Base-by-base conservation (phyloP, 2,329 filamentous ascomycete genomes). In the Verticillium nonalfalfae region DNA sequence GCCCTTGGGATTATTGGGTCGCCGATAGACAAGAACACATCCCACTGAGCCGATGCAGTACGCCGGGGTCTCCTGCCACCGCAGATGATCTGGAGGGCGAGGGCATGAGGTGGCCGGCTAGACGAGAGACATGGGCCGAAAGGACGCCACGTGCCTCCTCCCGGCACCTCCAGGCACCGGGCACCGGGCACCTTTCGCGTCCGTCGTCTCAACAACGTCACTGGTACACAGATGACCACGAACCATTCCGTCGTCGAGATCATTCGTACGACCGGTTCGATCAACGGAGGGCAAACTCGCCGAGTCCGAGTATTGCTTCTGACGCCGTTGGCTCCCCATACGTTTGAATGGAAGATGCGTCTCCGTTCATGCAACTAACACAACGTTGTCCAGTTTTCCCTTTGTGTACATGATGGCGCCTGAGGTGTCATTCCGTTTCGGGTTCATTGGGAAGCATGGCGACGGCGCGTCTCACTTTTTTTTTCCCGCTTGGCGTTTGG, bases 1-100 rank as follows among this genome's bases (percentile, higher is more conserved):
- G 64, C 35, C 59, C 40, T 21, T 65, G 64, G 64, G 61, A 64
- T 34, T 60, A 59, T 21, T 64, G 57, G 40, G 64, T 65, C 50
- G 59, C 64, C 18, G 64, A 65, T 39, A 60, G 60, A 26, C 62
- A 57, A 7, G 63, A 52, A 26, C 56, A 63, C 54, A 63, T 65
- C 7, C 54, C 26, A 4, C 18, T 56, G 9, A 56, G 54, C 15
- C 54, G 26, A 56, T 56, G 54, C 26, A 56, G 54, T 31, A 56
- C 26, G 9, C 33, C 54, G 33, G 54, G 26, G 26, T 56, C 54
- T 11, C 54, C 54, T 34, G n/a, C 33, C 9, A 34, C 33, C 4
- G 54, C 31, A 2, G 54, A 56, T 9, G 54, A 21, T 18, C 54
- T 34, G 9, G 54, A 56, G 1, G 45, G 45, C 18, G 45, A 50